phyloP scores from a whole-genome alignment of 176 grass and related monocot genomes.

The Otatea glauca region DNA sequence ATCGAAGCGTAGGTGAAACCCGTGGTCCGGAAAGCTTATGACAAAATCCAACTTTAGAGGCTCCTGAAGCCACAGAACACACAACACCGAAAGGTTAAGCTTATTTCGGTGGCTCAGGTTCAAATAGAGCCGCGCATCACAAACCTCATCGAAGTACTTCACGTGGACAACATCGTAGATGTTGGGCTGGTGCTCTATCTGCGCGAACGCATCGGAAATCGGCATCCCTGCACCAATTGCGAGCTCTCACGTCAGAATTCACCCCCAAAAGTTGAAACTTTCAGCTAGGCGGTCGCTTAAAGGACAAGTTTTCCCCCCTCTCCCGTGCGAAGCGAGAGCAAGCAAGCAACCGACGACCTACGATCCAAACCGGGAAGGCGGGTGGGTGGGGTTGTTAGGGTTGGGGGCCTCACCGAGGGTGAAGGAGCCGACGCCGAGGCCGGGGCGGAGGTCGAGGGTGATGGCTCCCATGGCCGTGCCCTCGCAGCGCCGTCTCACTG shows the following conservation, averaged over 20 bases:
- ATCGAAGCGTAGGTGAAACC: conserved; percentile 93
- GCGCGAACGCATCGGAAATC: conserved; percentile 83
- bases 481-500: conserved; percentile 70
- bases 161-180: conserved; percentile 94
- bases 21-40: conserved; percentile 94
- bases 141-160: conserved; percentile 94
- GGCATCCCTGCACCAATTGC: conserved; percentile 76
- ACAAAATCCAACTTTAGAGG: conserved; percentile 90
- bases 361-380: neutral
- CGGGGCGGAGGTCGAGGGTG: conserved; percentile 91
- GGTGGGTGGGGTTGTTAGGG: conserved; percentile 28
- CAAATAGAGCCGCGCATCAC: conserved; percentile 32
- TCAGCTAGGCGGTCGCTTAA: conserved; percentile 22
- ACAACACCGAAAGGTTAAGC: conserved; percentile 3
- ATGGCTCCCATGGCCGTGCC: conserved; percentile 93
- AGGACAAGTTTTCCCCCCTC: neutral
- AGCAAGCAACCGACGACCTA: conserved; percentile 20
- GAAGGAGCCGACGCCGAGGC: conserved; percentile 84
- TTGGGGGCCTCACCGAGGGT: conserved; percentile 71
- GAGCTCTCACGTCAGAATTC: conserved; percentile 37
- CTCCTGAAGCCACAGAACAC: conserved; percentile 61
- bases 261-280: neutral
- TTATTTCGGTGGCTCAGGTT: neutral
- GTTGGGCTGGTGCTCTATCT: conserved; percentile 83
- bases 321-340: neutral